These are phyloP conservation scores for Tremella fuciformis DNA, from an alignment of 768 basidiomycete species.

Conservation along the genomic window DNA sequence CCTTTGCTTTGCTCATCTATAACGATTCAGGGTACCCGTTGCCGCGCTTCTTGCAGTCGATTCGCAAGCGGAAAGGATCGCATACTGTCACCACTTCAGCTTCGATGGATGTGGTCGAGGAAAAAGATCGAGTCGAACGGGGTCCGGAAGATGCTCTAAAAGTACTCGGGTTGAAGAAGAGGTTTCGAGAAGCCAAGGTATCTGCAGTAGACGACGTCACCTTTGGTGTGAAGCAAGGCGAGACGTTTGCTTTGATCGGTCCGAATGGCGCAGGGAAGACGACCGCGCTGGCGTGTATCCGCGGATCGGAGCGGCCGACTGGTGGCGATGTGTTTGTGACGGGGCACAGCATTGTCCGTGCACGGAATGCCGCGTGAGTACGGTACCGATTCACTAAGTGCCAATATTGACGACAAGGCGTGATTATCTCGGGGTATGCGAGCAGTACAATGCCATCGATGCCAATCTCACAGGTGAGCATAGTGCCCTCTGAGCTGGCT, in stretches of 20 bases:
- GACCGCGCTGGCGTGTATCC: slow-evolving; percentile 74
- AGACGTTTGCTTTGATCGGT: slow-evolving; percentile 70
- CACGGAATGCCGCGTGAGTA: slow-evolving; percentile 62
- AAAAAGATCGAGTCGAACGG: slow-evolving; percentile 57
- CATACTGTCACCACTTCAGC: slow-evolving; percentile 6
- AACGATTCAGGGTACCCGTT: slow-evolving; percentile 64
- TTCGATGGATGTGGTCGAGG: slow-evolving; percentile 58
- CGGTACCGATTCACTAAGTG: no score
- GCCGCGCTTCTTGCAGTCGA: slow-evolving; percentile 49
- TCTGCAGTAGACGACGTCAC: slow-evolving; percentile 70
- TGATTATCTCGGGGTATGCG: slow-evolving; percentile 72
- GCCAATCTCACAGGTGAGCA: slow-evolving; percentile 62
- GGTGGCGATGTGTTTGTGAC: slow-evolving; percentile 68
- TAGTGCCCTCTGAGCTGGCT: no score
- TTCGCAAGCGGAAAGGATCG: slow-evolving; percentile 12
- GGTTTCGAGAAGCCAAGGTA: slow-evolving; percentile 56
- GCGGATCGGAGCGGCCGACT: slow-evolving; percentile 61
- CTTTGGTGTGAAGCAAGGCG: slow-evolving; percentile 64
- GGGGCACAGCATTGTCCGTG: slow-evolving; percentile 64
- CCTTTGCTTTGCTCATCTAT: slow-evolving; percentile 67
- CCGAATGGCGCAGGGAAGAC: slow-evolving; percentile 84
- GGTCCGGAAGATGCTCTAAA: slow-evolving; percentile 58
- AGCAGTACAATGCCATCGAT: slow-evolving; percentile 80
- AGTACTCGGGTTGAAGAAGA: slow-evolving; percentile 64
- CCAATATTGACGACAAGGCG: slow-evolving; percentile 2